phyloP scores from a whole-genome alignment of 768 basidiomycete genomes.

The Boletus insuetus region DNA sequence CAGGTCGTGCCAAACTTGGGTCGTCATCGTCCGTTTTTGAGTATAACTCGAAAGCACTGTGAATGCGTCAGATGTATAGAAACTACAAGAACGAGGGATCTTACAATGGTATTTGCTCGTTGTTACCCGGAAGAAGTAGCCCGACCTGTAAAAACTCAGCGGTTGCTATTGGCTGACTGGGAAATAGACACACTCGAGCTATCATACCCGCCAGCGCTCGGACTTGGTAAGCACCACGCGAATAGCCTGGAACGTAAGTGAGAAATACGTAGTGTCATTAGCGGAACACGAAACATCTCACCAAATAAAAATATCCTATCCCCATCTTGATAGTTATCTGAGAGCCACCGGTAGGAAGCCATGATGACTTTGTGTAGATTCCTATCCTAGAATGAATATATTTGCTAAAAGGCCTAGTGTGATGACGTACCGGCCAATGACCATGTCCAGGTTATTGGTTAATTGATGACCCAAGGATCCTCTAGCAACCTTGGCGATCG shows the following conservation, averaged over 20 bases:
- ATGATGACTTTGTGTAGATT: conserved; percentile 36
- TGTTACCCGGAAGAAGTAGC: conserved; percentile 38
- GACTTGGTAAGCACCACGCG: conserved; percentile 48
- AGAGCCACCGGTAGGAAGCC: conserved; percentile 40
- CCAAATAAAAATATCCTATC: conserved; percentile 44
- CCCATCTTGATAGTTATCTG: conserved; percentile 36
- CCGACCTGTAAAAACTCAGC: conserved; percentile 33
- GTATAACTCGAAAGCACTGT: conserved; percentile 40
- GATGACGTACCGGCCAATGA: conserved; percentile 35
- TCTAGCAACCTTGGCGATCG: conserved; percentile 28
- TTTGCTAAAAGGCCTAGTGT: background rate
- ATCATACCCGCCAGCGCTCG: conserved; percentile 46
- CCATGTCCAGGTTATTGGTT: conserved; percentile 32
- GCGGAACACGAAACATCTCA: conserved; percentile 5
- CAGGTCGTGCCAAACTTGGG: conserved; percentile 2
- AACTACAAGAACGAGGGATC: background rate
- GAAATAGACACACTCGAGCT: conserved; percentile 28
- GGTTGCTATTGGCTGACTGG: background rate
- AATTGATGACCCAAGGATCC: conserved; percentile 21
- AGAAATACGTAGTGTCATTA: background rate
- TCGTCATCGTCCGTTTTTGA: conserved; percentile 25
- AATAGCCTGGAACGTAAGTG: conserved; percentile 35
- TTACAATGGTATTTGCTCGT: conserved; percentile 42
- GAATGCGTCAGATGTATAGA: background rate
- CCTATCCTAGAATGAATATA: conserved; percentile 18